Conservation (phyloP, 129 eudicot species). For the Flaveria bidentis region DNA sequence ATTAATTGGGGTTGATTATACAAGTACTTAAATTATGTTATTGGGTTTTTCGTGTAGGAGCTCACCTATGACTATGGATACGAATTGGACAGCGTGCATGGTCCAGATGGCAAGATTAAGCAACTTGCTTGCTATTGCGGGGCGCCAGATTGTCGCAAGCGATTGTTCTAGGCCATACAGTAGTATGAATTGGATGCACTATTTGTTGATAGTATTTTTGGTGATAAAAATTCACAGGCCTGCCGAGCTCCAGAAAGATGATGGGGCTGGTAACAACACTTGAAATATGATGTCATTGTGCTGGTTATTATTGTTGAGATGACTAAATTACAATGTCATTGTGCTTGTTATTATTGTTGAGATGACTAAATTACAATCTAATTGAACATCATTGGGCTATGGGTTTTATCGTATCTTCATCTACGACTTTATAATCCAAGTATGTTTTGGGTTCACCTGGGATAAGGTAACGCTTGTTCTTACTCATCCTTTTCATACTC, state of each 20-base stretch:
- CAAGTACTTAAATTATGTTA: neutral
- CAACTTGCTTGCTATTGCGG: slow-evolving; percentile 76
- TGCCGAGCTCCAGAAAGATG: neutral
- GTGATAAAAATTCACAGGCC: neutral
- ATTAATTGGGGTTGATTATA: neutral
- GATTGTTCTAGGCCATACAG: slow-evolving; percentile 45
- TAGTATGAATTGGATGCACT: neutral
- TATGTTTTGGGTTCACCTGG: too few relatives aligned
- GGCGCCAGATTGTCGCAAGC: slow-evolving; percentile 69
- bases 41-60: slow-evolving; percentile 46
- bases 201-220: slow-evolving; percentile 18
- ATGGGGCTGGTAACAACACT: slow-evolving; percentile 1
- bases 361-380: neutral
- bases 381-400: neutral
- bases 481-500: too few relatives aligned
- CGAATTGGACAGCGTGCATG: slow-evolving; percentile 67
- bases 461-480: too few relatives aligned
- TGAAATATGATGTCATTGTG: neutral
- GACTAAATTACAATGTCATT: neutral
- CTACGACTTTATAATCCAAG: neutral
- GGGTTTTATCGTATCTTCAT: neutral
- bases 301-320: neutral
- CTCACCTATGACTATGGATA: slow-evolving; percentile 82
- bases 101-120: slow-evolving; percentile 66
- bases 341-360: neutral